A percentile compares a stretch with the other conserved stretches of the same genome.
Evolutionary conservation across 2,329 filamentous ascomycete genomes (phyloP).

Genomic region (Ascocoryne sarcoides): DNA sequence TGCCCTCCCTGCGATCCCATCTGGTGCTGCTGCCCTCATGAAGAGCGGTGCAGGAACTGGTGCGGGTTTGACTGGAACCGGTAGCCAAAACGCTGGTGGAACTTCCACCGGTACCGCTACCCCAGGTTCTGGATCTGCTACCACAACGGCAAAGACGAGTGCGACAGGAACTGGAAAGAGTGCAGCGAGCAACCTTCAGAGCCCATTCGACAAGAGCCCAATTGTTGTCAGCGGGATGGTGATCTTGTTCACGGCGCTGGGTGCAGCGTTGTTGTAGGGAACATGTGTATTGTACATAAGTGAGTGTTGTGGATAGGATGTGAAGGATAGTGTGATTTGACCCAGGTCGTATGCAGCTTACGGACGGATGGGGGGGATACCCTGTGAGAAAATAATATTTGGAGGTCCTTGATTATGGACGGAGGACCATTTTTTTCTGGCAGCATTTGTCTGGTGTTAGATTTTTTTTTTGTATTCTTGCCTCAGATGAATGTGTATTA

Average conservation of each 20-base stretch:
- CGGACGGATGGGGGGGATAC: no score
- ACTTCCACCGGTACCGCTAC: constrained; percentile 23
- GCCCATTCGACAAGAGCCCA: constrained; percentile 11
- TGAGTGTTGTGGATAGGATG: no score
- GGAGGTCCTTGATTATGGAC: no score
- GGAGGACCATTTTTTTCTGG: no score
- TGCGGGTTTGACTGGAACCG: constrained; percentile 30
- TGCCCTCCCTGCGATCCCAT: constrained; percentile 40
- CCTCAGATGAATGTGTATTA: no score
- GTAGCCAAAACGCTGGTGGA: constrained; percentile 24
- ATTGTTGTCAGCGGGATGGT: constrained; percentile 14
- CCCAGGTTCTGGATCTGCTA: constrained; percentile 20
- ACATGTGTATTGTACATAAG: no score
- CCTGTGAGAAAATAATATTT: no score
- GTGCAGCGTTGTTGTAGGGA: constrained; percentile 18
- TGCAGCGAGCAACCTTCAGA: constrained; percentile 6
- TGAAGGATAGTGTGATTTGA: no score
- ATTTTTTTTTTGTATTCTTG: no score
- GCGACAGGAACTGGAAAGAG: constrained; percentile 6
- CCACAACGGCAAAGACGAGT: constrained; percentile 11
- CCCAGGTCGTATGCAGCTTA: no score
- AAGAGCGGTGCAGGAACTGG: constrained; percentile 40
- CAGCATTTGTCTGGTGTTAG: no score
- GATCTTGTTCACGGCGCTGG: constrained; percentile 15
- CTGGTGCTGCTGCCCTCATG: constrained; percentile 33